Conservation (phyloP, 1,139 yeast species). For the Candida sp. region DNA sequence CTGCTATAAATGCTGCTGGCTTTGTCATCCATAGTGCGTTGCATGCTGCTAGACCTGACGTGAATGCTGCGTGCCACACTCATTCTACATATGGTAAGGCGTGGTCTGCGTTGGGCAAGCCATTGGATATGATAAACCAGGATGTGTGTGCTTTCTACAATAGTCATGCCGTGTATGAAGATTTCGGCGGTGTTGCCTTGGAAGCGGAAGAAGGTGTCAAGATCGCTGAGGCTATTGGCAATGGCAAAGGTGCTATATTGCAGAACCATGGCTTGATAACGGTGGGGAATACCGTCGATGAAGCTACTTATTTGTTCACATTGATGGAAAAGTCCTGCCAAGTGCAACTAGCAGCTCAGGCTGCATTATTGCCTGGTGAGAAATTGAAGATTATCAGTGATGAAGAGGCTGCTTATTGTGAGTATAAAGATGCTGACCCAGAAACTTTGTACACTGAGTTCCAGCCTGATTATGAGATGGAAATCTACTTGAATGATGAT, state of each 20-base stretch:
- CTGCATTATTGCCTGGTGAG: conserved; percentile 48
- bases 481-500: conserved; percentile 25
- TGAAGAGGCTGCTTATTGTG: conserved; percentile 74
- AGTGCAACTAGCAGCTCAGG: conserved; percentile 74
- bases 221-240: conserved; percentile 72
- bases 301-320: conserved; percentile 77
- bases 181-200: conserved; percentile 83
- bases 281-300: conserved; percentile 79
- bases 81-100: conserved; percentile 81
- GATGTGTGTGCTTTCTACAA: conserved; percentile 75
- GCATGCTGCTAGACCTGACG: conserved; percentile 80
- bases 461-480: conserved; percentile 57
- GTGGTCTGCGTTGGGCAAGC: conserved; percentile 71
- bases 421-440: conserved; percentile 62
- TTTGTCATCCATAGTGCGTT: conserved; percentile 80
- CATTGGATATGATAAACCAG: conserved; percentile 80
- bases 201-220: conserved; percentile 71
- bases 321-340: conserved; percentile 73
- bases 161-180: conserved; percentile 64
- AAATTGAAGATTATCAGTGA: conserved; percentile 49
- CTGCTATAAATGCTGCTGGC: conserved; percentile 79
- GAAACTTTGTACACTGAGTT: conserved; percentile 75
- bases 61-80: conserved; percentile 82
- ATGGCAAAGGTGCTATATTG: conserved; percentile 62
- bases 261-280: conserved; percentile 84